phyloP scores from a whole-genome alignment of 306 rosid genomes.

The Prunus fruticosa region DNA sequence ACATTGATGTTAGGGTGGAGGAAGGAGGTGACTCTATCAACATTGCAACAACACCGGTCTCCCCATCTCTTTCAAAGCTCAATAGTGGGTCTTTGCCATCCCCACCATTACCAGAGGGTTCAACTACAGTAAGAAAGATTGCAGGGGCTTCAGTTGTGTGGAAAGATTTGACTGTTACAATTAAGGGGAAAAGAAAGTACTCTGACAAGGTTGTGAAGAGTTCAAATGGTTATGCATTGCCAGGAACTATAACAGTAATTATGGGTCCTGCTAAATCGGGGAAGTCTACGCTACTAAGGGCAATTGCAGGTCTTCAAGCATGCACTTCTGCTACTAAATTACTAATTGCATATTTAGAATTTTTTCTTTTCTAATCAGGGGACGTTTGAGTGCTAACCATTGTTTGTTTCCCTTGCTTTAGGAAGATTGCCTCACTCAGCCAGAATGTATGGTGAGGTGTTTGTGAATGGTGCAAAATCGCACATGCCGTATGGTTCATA shows the following conservation, averaged over 20 bases:
- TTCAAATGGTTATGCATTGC: slow-evolving; percentile 96
- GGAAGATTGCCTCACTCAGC: slow-evolving; percentile 87
- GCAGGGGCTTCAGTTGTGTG: slow-evolving; percentile 89
- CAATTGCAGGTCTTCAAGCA: slow-evolving; percentile 72
- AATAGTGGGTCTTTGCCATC: slow-evolving; percentile 89
- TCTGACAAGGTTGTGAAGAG: slow-evolving; percentile 92
- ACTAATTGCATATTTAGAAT: slow-evolving; percentile 20
- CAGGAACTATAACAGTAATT: slow-evolving; percentile 92
- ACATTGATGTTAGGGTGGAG: slow-evolving; percentile 66
- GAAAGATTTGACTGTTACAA: slow-evolving; percentile 93
- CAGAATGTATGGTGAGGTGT: slow-evolving; percentile 86
- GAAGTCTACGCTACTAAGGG: slow-evolving; percentile 82
- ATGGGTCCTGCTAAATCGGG: slow-evolving; percentile 99
- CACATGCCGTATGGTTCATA: slow-evolving; percentile 85
- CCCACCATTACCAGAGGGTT: slow-evolving; percentile 72
- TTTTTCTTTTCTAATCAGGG: slow-evolving; percentile 9
- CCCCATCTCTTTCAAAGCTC: slow-evolving; percentile 90
- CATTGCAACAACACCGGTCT: slow-evolving; percentile 69
- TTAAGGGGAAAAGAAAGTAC: slow-evolving; percentile 91
- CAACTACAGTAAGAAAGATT: slow-evolving; percentile 58
- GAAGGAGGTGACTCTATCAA: slow-evolving; percentile 89
- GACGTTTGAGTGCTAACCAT: slow-evolving; percentile 29
- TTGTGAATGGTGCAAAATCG: slow-evolving; percentile 70
- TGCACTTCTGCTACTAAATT: slow-evolving; percentile 17
- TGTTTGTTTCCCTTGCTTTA: slow-evolving; percentile 29